Evolutionary conservation across 2,329 filamentous ascomycete species (phyloP).

Genomic region (Helicocarpus griseus): DNA sequence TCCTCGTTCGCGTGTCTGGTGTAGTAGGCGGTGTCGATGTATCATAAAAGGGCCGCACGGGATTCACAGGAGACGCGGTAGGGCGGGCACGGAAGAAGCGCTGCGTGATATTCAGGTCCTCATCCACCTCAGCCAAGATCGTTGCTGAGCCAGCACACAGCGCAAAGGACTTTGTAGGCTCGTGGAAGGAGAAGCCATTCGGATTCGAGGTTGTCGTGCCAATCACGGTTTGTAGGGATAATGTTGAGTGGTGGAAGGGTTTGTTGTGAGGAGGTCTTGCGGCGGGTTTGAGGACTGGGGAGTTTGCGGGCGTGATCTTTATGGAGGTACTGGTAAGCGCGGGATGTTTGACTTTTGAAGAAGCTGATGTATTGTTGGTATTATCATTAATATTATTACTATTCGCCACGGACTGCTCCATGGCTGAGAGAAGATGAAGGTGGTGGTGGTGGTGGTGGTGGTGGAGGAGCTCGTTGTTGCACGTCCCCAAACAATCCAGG

Average conservation of each 20-base stretch:
- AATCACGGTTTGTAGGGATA: constrained; percentile 75
- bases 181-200: constrained; percentile 74
- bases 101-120: constrained; percentile 55
- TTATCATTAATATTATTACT: constrained; percentile 10
- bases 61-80: constrained; percentile 56
- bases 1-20: constrained; percentile 48
- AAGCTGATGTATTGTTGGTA: constrained; percentile 15
- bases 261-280: constrained; percentile 53
- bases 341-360: constrained; percentile 26
- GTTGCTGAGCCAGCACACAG: constrained; percentile 89
- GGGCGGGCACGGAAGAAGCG: constrained; percentile 86
- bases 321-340: constrained; percentile 34
- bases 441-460: constrained; percentile 15
- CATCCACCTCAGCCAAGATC: constrained; percentile 74
- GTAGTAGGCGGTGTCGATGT: constrained; percentile 49
- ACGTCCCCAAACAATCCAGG: constrained; percentile 17
- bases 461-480: constrained; percentile 17
- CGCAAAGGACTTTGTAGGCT: constrained; percentile 62
- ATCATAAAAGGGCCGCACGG: constrained; percentile 43
- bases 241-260: constrained; percentile 33
- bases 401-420: constrained; percentile 28
- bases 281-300: constrained; percentile 56
- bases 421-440: constrained; percentile 4
- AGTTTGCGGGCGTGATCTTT: constrained; percentile 67
- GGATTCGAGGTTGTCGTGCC: constrained; percentile 80